phyloP scores from a whole-genome alignment of 768 basidiomycete genomes.

The Wakefieldia striispora region DNA sequence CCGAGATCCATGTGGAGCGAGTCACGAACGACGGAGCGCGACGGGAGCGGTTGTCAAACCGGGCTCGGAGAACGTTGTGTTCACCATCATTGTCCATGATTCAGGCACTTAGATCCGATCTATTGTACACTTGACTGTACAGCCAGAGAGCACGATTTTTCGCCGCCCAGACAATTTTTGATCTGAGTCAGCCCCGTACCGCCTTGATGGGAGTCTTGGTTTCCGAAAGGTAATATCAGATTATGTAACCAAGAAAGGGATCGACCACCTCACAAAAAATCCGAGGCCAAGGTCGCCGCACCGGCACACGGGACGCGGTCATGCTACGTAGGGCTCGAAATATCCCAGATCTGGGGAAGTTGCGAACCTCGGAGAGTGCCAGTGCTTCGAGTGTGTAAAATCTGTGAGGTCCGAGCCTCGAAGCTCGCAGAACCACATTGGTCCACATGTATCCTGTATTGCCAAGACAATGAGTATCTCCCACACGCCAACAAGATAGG shows the following conservation, averaged over 20 bases:
- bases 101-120: constrained; percentile 20
- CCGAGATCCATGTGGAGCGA: neutral
- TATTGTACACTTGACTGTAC: no score
- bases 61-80: neutral
- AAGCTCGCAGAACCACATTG: neutral
- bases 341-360: neutral
- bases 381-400: neutral
- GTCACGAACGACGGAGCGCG: constrained; percentile 15
- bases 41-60: constrained; percentile 20
- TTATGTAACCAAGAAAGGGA: constrained; percentile 19
- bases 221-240: constrained; percentile 8
- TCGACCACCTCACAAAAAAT: constrained; percentile 2
- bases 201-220: neutral
- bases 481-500: neutral
- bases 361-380: neutral
- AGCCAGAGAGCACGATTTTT: neutral
- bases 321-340: neutral
- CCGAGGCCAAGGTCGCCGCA: constrained; percentile 23
- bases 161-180: constrained; percentile 5
- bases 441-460: neutral
- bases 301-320: constrained; percentile 18
- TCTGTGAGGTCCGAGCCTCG: neutral
- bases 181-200: constrained; percentile 13
- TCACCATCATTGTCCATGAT: constrained; percentile 5
- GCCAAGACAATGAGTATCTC: constrained; percentile 5